Evolutionary conservation across 192 early-diverging fungal genomes (phyloP).

Genomic region (Coemansia sp.): DNA sequence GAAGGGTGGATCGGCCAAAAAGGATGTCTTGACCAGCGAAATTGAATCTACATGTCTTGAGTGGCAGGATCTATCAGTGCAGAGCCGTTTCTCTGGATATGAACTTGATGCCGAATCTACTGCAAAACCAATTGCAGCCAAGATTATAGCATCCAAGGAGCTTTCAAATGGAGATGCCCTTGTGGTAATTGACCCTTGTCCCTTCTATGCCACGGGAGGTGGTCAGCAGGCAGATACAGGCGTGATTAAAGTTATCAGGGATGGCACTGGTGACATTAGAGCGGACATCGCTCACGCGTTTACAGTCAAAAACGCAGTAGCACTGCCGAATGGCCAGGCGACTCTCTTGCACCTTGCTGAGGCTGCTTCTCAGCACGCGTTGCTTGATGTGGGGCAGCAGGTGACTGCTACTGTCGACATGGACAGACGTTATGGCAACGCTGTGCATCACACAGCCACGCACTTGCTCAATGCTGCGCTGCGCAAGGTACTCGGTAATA

Average conservation of each 20-base stretch:
- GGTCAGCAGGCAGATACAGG: slow-evolving; percentile 94
- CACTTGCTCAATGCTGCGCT: slow-evolving; percentile 94
- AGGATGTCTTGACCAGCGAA: slow-evolving; percentile 73
- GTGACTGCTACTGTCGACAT: slow-evolving; percentile 78
- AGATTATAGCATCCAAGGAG: slow-evolving; percentile 21
- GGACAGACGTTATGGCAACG: slow-evolving; percentile 75
- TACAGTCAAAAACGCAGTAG: slow-evolving; percentile 61
- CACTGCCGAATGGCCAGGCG: slow-evolving; percentile 64
- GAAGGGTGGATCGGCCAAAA: slow-evolving; percentile 52
- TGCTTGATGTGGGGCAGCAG: slow-evolving; percentile 58
- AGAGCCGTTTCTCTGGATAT: slow-evolving; percentile 82
- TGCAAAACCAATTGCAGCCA: slow-evolving; percentile 62
- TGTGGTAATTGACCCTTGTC: slow-evolving; percentile 86
- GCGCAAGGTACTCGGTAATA: slow-evolving; percentile 67
- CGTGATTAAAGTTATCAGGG: slow-evolving; percentile 58
- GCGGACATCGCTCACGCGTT: slow-evolving; percentile 64
- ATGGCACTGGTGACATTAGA: neutral
- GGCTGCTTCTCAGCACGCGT: slow-evolving; percentile 76
- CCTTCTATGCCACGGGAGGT: slow-evolving; percentile 94
- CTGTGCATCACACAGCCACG: slow-evolving; percentile 96
- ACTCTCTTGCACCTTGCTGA: slow-evolving; percentile 85
- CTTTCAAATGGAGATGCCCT: slow-evolving; percentile 51
- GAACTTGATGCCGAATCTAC: slow-evolving; percentile 60
- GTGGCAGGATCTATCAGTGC: slow-evolving; percentile 68
- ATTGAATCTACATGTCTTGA: slow-evolving; percentile 80